phyloP scores from a whole-genome alignment of 164 flowering plant genomes.

The Nymphaea thermarum region DNA sequence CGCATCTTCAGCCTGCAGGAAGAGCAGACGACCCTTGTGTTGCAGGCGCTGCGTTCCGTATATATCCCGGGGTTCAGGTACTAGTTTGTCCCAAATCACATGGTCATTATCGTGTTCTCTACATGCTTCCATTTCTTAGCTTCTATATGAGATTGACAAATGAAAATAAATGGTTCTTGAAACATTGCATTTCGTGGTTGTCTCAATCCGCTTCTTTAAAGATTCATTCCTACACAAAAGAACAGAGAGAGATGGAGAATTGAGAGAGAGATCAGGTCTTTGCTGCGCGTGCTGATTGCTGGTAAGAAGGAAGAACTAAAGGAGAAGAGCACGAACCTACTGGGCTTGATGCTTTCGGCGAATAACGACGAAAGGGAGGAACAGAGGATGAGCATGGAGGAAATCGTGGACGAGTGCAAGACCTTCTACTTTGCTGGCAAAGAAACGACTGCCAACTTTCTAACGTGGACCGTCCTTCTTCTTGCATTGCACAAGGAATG shows the following conservation, averaged over 20 bases:
- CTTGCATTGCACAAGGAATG: constrained; percentile 15
- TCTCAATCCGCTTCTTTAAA: constrained; percentile 2
- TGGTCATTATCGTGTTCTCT: too few relatives aligned
- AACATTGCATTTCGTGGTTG: too few relatives aligned
- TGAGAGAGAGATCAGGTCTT: constrained; percentile 38
- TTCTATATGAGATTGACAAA: too few relatives aligned
- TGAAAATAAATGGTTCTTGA: too few relatives aligned
- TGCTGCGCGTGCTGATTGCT: constrained; percentile 23
- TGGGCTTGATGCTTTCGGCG: constrained; percentile 19
- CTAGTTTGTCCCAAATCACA: background rate
- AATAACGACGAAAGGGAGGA: constrained; percentile 5
- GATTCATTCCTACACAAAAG: constrained; percentile 53
- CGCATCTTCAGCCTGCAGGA: constrained; percentile 60
- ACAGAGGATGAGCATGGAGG: constrained; percentile 9
- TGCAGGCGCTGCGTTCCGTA: constrained; percentile 36
- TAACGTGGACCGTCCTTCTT: constrained; percentile 16
- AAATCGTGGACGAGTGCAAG: constrained; percentile 20
- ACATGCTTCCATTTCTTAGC: too few relatives aligned
- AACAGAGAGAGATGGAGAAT: constrained; percentile 46
- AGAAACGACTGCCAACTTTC: constrained; percentile 15
- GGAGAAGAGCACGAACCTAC: constrained; percentile 23
- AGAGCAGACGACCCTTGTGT: constrained; percentile 32
- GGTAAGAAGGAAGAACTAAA: constrained; percentile 11
- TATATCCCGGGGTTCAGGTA: constrained; percentile 85
- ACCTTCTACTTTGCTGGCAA: constrained; percentile 21